Conservation (phyloP, 352 stramenopile genomes). For the Globisporangium solare region DNA sequence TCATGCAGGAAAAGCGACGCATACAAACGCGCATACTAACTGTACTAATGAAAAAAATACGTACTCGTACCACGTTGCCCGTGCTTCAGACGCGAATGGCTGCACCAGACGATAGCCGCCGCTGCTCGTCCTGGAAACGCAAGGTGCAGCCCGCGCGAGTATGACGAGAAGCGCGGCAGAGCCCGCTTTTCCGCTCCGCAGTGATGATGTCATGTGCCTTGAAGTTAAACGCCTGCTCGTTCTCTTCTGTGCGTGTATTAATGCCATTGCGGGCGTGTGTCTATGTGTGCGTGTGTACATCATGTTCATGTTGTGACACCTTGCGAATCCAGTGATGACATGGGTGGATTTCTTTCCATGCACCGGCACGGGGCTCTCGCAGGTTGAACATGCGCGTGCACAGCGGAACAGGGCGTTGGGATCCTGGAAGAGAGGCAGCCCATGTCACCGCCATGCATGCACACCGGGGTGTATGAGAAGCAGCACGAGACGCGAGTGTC, state of each 20-base stretch:
- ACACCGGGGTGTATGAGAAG: not conserved
- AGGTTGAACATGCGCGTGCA: too few species aligned
- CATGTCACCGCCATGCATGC: not conserved
- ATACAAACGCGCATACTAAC: not conserved
- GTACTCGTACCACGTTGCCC: too few species aligned
- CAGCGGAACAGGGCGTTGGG: not conserved
- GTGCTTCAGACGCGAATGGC: not conserved
- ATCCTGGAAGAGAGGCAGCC: too few species aligned
- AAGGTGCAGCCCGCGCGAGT: not conserved
- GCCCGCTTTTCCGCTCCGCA: not conserved
- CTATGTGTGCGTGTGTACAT: too few species aligned
- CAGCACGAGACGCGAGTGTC: too few species aligned
- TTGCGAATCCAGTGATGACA: not conserved
- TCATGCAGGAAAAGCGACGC: conserved; percentile 1
- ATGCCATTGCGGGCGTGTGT: too few species aligned
- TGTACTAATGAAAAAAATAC: not conserved
- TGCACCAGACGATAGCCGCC: not conserved
- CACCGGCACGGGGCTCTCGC: too few species aligned
- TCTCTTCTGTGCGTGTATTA: too few species aligned
- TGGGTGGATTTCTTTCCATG: not conserved
- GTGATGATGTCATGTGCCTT: too few species aligned
- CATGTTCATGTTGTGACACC: not conserved
- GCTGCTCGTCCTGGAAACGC: not conserved
- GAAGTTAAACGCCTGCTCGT: too few species aligned
- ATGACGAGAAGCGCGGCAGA: not conserved